Percentiles rank a stretch among this genome's conserved stretches.
Evolutionary conservation across 1,284 basidiomycete genomes (phyloP).

Genomic region (Naganishia liquefaciens): DNA sequence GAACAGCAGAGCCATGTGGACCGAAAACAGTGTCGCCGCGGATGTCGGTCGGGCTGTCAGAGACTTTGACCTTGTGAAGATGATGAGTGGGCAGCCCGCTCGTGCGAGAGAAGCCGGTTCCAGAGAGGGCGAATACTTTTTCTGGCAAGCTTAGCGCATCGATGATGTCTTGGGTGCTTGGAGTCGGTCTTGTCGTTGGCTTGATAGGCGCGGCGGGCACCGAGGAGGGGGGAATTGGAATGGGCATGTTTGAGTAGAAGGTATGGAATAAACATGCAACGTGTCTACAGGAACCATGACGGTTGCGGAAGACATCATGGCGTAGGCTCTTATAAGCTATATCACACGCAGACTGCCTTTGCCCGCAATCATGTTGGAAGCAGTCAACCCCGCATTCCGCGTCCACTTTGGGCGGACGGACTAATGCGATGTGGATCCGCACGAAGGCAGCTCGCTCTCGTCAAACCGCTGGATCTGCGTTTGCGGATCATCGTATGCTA

Average conservation of each 20-base stretch:
- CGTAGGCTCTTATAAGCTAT: background rate
- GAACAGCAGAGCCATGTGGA: conserved; percentile 35
- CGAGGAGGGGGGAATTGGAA: conserved; percentile 5
- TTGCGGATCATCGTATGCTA: too few species aligned
- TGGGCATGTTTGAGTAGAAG: too few species aligned
- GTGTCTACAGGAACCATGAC: too few species aligned
- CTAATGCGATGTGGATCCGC: too few species aligned
- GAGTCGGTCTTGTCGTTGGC: background rate
- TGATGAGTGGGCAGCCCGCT: conserved; percentile 17
- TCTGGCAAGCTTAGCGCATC: conserved; percentile 23
- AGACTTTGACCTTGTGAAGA: conserved; percentile 28
- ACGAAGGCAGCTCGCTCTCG: too few species aligned
- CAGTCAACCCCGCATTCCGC: too few species aligned
- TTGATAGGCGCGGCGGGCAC: background rate
- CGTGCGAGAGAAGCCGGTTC: conserved; percentile 19
- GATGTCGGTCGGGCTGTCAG: conserved; percentile 28
- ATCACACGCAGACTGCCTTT: too few species aligned
- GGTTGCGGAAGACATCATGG: too few species aligned
- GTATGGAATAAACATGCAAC: background rate
- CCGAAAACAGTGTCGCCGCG: conserved; percentile 29
- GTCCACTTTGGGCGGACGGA: too few species aligned
- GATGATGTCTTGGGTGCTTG: conserved; percentile 11
- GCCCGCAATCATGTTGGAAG: too few species aligned
- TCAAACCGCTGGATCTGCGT: too few species aligned
- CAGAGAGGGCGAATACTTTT: conserved; percentile 29